Conservation (phyloP, 75 land plant species). For the Pinus albicaulis region DNA sequence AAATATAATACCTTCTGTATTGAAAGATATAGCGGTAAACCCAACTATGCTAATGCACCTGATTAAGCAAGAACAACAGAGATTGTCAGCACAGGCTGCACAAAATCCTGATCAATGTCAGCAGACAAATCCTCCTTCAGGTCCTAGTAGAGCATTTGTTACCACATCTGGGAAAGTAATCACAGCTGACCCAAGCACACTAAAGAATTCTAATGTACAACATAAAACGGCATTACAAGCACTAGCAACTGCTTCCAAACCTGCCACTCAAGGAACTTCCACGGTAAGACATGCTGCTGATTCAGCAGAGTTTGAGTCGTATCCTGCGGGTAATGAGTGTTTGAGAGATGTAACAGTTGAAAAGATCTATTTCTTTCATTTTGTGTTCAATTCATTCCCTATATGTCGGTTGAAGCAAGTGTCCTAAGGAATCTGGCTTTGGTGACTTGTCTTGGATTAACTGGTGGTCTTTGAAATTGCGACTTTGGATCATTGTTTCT, state of each 20-base stretch:
- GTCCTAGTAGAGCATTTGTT: background rate
- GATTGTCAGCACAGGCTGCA: conserved; percentile 10
- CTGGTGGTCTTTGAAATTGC: background rate
- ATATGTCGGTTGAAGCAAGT: background rate
- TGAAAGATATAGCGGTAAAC: conserved; percentile 40
- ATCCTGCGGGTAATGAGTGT: background rate
- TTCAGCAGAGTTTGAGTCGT: background rate
- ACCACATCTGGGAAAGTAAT: conserved; percentile 2
- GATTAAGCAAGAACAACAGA: conserved; percentile 23
- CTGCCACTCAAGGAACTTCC: conserved; percentile 12
- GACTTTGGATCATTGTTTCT: background rate
- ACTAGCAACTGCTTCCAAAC: background rate
- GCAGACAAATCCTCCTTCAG: background rate
- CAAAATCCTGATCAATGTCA: conserved; percentile 13
- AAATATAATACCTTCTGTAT: conserved; percentile 19
- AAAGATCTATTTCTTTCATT: background rate
- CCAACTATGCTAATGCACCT: conserved; percentile 39
- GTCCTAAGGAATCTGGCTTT: background rate
- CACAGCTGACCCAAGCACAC: background rate
- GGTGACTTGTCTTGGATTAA: background rate
- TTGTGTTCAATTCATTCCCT: background rate
- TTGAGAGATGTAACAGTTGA: background rate
- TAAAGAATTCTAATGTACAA: background rate
- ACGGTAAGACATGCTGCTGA: conserved; percentile 27
- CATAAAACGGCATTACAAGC: background rate